Evolutionary conservation across 805 yeast genomes (phyloP), one percentile per base, ranked within the genome.

Genomic region (Sugiyamaella smithiae): DNA sequence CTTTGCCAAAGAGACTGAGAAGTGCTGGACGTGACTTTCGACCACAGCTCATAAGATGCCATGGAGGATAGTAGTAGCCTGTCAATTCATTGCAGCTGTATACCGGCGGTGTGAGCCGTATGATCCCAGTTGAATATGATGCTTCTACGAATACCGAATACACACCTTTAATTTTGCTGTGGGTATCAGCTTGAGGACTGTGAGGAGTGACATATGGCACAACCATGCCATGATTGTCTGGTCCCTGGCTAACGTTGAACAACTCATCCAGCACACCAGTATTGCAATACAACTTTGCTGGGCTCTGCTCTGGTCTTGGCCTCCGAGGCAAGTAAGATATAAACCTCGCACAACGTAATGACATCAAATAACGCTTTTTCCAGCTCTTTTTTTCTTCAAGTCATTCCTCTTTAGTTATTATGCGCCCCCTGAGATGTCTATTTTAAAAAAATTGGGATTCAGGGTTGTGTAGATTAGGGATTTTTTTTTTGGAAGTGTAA

Each of bases 21-120:
- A 53, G 14, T 2, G 59, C 46, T 4, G 58, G 58, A 12, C 60
- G 43, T 2, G 56, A 49, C 31, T 57, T 57, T 14, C 60, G 49
- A 6, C 58, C 59, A 8, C 29, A 11, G 35, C 50, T 31, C 9
- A 54, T 8, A 20, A 49, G 36, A 28, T 54, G 57, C 53, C 52
- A 49, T 4, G 55, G 54, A 9, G 60, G 59, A 22, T 46, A 51
- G 40, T 49, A 57, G 26, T 16, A 29, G 1, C 48, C 53, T 9
- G 26, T 40, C 19, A 55, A 53, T 14, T 43, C 28, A 36, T 51
- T 48, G 20, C 57, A 55, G 11, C 24, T 28, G 45, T 55, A 49
- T 4, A 46, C 33, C 2, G 14, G 22, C 7, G 53, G 53, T 12
- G 54, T 43, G 2, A 16, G 24, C 12, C 16, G 9, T 8, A 51